Evolutionary conservation across 176 grass and related monocot species (phyloP), one percentile per base, ranked within the genome.

Genomic region (Panicum miliaceum): DNA sequence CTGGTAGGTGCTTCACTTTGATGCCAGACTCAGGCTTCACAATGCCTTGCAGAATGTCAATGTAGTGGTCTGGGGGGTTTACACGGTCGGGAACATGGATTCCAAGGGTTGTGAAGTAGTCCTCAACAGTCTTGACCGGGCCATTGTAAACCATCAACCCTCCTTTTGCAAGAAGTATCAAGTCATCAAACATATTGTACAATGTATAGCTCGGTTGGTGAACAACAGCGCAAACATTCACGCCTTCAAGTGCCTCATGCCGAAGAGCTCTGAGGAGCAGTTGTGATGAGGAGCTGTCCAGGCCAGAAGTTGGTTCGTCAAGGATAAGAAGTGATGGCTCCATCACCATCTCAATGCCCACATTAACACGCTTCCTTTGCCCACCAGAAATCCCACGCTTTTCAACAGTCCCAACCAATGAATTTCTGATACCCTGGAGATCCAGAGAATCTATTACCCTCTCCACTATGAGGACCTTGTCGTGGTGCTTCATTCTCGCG

Each of bases 261-360:
- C 90, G 73, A 16, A 97, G 95, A 68, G 95, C 92, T 83, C 82
- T 86, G 52, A 97, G 91, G 14, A 97, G 86, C 10, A 97, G 79
- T 25, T 91, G 90, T 4, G 95, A 97, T 0, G 95, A 97, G 46
- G 95, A 92, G 80, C 95, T 97, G 69, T 97, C 95, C 16, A 97
- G 62, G 50, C 95, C 95, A 35, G 95, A 97, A n/a, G 95, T 97
- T 79, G 92, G 95, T 86, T 97, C 95, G 79, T 97, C 95, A 22
- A 97, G 85, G 73, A 97, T 94, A 60, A 97, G 63, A 51, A 97
- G 92, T 42, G 95, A 97, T 42, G 95, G 95, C 3, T 97, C 95
- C 86, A 94, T 97, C 22, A 97, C 95, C 95, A 97, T 97, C 34
- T 97, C 95, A 26, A 97, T 84, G 2, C 95, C 95, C 22, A 97